phyloP scores from a whole-genome alignment of 768 basidiomycete species.

The Termitomyces sp. region DNA sequence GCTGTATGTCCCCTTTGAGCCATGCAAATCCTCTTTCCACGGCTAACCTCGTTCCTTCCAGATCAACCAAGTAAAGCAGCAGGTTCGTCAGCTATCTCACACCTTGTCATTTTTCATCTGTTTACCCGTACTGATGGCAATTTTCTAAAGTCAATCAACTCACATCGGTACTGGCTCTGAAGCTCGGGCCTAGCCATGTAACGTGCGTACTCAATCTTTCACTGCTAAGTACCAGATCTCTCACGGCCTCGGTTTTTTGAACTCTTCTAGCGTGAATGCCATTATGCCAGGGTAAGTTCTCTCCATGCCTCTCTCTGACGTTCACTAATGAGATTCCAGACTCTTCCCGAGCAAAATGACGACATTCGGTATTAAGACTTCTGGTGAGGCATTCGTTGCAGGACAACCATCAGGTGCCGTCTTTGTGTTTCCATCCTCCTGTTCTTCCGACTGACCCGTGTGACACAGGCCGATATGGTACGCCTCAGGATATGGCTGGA shows the following conservation, averaged over 20 bases:
- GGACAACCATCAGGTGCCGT: slow-evolving; percentile 60
- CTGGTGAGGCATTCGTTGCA: slow-evolving; percentile 43
- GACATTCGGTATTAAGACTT: slow-evolving; percentile 54
- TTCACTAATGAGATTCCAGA: slow-evolving; percentile 23
- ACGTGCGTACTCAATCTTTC: slow-evolving; percentile 43
- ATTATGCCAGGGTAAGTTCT: slow-evolving; percentile 66
- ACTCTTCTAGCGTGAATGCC: slow-evolving; percentile 65
- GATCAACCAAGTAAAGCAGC: slow-evolving; percentile 86
- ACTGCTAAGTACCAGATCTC: background rate
- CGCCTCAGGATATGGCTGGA: slow-evolving; percentile 65
- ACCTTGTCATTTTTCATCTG: background rate
- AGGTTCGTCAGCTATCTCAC: slow-evolving; percentile 24
- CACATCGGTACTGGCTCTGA: slow-evolving; percentile 64
- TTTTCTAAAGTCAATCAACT: slow-evolving; percentile 62
- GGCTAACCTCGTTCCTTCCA: slow-evolving; percentile 20
- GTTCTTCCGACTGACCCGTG: background rate
- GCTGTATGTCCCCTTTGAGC: slow-evolving; percentile 46
- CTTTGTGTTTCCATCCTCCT: background rate
- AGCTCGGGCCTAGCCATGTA: slow-evolving; percentile 52
- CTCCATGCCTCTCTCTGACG: background rate
- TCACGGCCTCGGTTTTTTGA: background rate
- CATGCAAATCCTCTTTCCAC: background rate
- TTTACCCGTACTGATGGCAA: background rate
- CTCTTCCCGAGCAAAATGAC: slow-evolving; percentile 87
- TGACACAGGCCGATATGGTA: slow-evolving; percentile 55